These are phyloP conservation scores for Ilyonectria robusta DNA, from an alignment of 2,329 filamentous ascomycete species.

Conservation along the genomic window DNA sequence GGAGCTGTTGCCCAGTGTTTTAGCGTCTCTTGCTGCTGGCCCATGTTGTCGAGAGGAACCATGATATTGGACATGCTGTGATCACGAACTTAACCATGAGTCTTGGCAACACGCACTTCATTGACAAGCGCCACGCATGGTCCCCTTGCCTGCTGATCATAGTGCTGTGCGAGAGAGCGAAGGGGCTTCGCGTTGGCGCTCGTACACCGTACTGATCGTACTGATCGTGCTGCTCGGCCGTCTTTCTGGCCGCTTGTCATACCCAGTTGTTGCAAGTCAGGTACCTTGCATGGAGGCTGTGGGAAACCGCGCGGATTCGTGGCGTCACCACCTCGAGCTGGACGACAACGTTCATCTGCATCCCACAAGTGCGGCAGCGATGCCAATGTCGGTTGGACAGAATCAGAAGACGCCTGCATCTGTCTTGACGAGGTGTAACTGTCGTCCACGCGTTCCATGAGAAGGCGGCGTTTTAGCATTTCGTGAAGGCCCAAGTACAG, in stretches of 20 bases:
- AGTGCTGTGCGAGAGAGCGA: background rate
- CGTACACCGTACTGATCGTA: background rate
- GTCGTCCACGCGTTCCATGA: slow-evolving; percentile 13
- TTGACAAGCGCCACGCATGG: slow-evolving; percentile 9
- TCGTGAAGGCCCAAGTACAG: background rate
- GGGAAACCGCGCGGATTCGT: slow-evolving; percentile 18
- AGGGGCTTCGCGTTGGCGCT: background rate
- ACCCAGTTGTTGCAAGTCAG: slow-evolving; percentile 14
- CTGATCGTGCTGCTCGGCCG: background rate
- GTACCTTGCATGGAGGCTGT: slow-evolving; percentile 23
- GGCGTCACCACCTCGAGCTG: slow-evolving; percentile 14
- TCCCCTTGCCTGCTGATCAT: background rate
- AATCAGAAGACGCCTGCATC: background rate
- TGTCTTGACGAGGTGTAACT: slow-evolving; percentile 2
- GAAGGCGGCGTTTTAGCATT: slow-evolving; percentile 13
- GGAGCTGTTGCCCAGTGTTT: background rate
- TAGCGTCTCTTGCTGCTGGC: background rate
- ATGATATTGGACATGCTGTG: background rate
- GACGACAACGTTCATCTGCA: slow-evolving; percentile 13
- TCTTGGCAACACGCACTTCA: background rate
- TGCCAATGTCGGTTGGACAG: background rate
- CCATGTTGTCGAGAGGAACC: background rate
- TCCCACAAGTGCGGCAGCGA: background rate
- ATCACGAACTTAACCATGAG: slow-evolving; percentile 1
- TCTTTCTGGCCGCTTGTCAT: background rate